Conservation (phyloP, 106 monocot genomes). For the Cymbidium sinense region DNA sequence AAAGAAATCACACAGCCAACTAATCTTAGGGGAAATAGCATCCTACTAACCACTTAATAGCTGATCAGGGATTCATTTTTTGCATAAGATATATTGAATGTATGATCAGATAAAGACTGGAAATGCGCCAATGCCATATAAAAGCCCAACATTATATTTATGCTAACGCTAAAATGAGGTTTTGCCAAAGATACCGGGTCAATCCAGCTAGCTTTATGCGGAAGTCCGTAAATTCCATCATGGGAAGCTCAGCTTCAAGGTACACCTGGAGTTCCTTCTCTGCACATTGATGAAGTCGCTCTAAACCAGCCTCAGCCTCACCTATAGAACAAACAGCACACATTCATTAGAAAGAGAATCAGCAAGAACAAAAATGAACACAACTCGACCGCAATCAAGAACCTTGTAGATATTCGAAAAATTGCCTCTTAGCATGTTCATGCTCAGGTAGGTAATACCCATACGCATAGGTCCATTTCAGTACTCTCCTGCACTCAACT, state of each 20-base stretch:
- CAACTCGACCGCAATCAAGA: conserved; percentile 4
- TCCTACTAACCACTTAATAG: not conserved
- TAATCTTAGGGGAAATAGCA: not conserved
- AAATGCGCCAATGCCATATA: too few species aligned
- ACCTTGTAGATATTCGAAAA: conserved; percentile 95
- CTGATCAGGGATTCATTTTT: too few species aligned
- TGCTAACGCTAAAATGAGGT: not conserved
- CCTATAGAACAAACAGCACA: conserved; percentile 29
- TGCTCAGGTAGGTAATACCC: conserved; percentile 79
- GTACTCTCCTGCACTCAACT: conserved; percentile 75
- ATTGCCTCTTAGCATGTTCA: conserved; percentile 70
- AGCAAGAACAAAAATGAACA: not conserved
- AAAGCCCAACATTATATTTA: too few species aligned
- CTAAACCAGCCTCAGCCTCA: conserved; percentile 88
- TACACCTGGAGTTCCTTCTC: conserved; percentile 76
- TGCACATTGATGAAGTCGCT: conserved; percentile 89
- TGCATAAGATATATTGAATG: too few species aligned
- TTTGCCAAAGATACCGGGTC: conserved; percentile 51
- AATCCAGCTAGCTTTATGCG: conserved; percentile 81
- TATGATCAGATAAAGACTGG: too few species aligned
- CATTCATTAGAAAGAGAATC: not conserved
- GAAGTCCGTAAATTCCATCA: conserved; percentile 81
- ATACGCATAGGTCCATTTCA: conserved; percentile 92
- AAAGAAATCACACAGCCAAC: not conserved
- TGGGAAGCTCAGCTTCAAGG: conserved; percentile 52